Evolutionary conservation across 2,329 filamentous ascomycete genomes (phyloP).

Genomic region (Trichoderma sp.): DNA sequence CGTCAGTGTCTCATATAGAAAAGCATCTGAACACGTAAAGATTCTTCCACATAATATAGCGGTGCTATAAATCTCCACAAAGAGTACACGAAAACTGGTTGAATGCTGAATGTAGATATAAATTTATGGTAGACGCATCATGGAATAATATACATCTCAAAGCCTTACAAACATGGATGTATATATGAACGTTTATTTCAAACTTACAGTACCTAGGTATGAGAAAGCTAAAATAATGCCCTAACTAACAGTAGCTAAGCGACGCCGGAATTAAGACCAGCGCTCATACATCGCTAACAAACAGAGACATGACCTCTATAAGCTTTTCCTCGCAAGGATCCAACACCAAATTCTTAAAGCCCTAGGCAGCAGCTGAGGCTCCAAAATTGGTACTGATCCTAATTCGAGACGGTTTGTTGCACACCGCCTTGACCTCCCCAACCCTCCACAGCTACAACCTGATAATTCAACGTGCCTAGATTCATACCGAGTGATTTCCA

Average conservation of each 20-base stretch:
- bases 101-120: not conserved
- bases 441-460: conserved; percentile 57
- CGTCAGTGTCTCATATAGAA: too few species aligned
- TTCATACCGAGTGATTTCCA: conserved; percentile 48
- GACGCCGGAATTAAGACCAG: not conserved
- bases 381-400: not conserved
- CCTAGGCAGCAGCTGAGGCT: not conserved
- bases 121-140: too few species aligned
- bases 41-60: too few species aligned
- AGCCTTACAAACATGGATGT: not conserved
- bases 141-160: too few species aligned
- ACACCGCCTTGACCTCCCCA: conserved; percentile 44
- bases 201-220: too few species aligned
- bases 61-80: too few species aligned
- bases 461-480: conserved; percentile 53
- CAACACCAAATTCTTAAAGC: not conserved
- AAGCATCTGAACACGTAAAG: too few species aligned
- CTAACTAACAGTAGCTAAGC: not conserved
- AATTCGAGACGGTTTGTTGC: not conserved
- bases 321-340: not conserved
- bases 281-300: not conserved
- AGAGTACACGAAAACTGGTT: not conserved
- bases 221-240: not conserved
- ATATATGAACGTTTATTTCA: not conserved
- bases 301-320: not conserved